These are phyloP conservation scores for Stentor coeruleus DNA, from an alignment of 73 alveolate species.

Conservation along the genomic window DNA sequence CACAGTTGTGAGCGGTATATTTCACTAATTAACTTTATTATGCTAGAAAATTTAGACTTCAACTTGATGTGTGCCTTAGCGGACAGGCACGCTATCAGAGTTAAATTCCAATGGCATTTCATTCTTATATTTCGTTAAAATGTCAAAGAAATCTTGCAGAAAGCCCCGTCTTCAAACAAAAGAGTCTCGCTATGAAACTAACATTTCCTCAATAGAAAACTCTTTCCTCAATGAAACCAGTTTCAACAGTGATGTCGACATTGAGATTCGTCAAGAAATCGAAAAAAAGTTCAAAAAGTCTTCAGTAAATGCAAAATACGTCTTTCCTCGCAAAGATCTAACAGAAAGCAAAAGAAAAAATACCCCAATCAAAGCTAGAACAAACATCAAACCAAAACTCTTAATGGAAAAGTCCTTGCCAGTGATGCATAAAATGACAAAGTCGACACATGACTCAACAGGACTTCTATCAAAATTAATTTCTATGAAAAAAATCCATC, in stretches of 20 bases:
- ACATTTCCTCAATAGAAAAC: constrained; percentile 3
- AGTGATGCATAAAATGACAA: background rate
- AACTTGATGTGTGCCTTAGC: no score
- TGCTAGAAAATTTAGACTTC: no score
- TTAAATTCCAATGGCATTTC: no score
- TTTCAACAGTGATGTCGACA: constrained; percentile 24
- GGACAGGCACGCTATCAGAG: no score
- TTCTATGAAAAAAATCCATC: background rate
- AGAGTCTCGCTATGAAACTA: no score
- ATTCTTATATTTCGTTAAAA: no score
- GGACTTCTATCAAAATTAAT: background rate
- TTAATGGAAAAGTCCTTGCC: background rate
- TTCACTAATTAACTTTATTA: no score
- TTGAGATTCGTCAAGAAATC: constrained; percentile 13
- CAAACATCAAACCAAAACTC: background rate
- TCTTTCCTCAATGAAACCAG: constrained; percentile 22
- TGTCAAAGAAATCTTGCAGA: no score
- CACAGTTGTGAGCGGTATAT: no score
- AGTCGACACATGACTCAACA: background rate
- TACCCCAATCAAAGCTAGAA: background rate
- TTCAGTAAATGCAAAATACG: background rate
- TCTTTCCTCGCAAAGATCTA: constrained; percentile 14
- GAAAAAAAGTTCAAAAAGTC: constrained; percentile 16
- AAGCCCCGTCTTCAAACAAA: no score
- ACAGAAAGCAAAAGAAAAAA: no score